These are phyloP conservation scores for Triglochin maritima DNA, from an alignment of 106 monocot genomes.

Conservation along the genomic window DNA sequence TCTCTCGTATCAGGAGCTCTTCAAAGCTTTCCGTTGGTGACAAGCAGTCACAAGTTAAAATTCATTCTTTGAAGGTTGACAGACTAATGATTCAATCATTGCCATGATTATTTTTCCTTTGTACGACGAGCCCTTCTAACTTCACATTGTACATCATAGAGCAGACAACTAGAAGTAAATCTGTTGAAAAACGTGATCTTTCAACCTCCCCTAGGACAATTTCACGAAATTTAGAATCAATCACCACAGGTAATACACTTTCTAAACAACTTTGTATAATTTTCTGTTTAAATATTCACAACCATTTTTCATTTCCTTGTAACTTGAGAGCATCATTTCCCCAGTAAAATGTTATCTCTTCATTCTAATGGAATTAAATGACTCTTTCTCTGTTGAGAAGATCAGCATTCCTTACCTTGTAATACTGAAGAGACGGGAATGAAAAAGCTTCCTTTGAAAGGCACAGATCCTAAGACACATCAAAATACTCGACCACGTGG, in stretches of 20 bases:
- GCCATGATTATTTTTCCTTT: conserved; percentile 14
- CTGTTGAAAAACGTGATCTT: conserved; percentile 17
- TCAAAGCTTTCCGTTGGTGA: conserved; percentile 18
- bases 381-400: conserved; percentile 25
- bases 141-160: conserved; percentile 31
- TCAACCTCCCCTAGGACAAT: conserved; percentile 9
- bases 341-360: too few relatives aligned
- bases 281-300: too few relatives aligned
- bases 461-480: conserved; percentile 8
- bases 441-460: conserved; percentile 19
- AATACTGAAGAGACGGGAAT: conserved; percentile 8
- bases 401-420: conserved; percentile 8
- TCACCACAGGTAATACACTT: conserved; percentile 37
- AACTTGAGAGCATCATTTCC: too few relatives aligned
- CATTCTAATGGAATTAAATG: too few relatives aligned
- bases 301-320: too few relatives aligned
- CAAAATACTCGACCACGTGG: conserved; percentile 27
- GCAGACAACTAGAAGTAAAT: conserved; percentile 31
- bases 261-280: too few relatives aligned
- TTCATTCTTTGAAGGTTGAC: conserved; percentile 45
- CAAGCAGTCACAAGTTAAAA: conserved; percentile 18
- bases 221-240: conserved; percentile 20
- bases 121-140: conserved; percentile 23
- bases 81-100: conserved; percentile 31
- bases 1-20: conserved; percentile 9